Base-by-base conservation (phyloP, 306 rosid species). In the Lathyrus sativus region DNA sequence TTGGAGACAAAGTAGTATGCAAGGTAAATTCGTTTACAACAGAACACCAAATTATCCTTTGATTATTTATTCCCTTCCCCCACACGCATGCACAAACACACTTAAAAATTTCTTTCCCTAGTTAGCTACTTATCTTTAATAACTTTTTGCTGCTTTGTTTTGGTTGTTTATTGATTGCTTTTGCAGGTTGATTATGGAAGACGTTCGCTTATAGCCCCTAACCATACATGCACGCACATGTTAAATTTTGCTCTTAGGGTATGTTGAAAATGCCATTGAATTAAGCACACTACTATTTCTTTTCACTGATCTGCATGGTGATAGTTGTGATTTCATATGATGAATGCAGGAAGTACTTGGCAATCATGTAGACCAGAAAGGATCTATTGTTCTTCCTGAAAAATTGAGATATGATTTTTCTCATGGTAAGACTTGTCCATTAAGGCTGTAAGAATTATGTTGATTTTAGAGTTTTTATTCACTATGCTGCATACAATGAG, bases 181-280 rank as follows among this genome's bases (percentile, higher is more conserved):
- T 54, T 78, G 77, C 84, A 93, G 99, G 99, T 90, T 60, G 97
- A 93, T 77, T 93, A 88, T 26, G 85, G 58, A 67, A 87, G 99
- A 75, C 97, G 99, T 28, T 67, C 68, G 29, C 78, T 93, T 14
- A 84, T 87, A 74, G 97, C 99, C 35, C 99, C 99, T 31, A 93
- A 93, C 75, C 99, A 93, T 84, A 93, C 99, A 58, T 93, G 99
- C 80, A 93, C 99, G 1, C 99, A 93, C 73, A 90, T 93, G 82
- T 85, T 93, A 84, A 93, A 93, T 75, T 93, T 93, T 76, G 99
- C 99, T 72, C 96, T 93, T n/a, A 82, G 81, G 90, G 99, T 93
- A 86, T 70, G 85, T 54, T 60, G 31, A 54, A 68, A 55, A 62
- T 18, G 29, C 62, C 18, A 70, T 44, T 42, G 37, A 29, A 11